Base-by-base conservation (phyloP, 208 protist species). In the Herpetomonas muscarum region DNA sequence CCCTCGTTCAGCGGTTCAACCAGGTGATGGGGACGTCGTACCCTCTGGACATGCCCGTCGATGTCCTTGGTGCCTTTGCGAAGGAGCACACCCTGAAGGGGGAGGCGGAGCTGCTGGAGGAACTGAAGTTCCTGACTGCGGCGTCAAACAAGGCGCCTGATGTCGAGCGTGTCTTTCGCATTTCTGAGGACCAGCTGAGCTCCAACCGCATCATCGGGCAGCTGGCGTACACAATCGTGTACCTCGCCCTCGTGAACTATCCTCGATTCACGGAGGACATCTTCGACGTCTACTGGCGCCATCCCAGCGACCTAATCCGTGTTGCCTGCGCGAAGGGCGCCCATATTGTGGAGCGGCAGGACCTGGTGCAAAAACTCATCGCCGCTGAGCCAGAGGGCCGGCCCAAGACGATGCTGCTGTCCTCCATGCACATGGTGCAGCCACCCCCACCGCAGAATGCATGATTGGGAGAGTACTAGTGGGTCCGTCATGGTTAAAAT, bases 1-100 rank as follows among this genome's bases (percentile, higher is more conserved):
- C 85, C 2, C 70, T 95, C 9, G 78, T 94, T 47, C 79, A 92
- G 55, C 81, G 90, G n/a, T 96, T 90, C 55, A 97, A 97, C 53
- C 55, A 78, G 42, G 77, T 93, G 19, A 90, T 96, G 75, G 79
- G 82, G 2, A 93, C 90, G 0, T 79, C 83, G 39, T 96, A 90
- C 61, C 90, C 93, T 9, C 57, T 90, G 10, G 72, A 92, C 68
- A 89, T 81, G 26, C 93, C 93, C 13, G 79, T 96, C 17, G 93
- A 97, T 72, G 90, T 96, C 3, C 74, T 95, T 21, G 82, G 73
- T 44, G 69, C 87, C 19, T 81, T 96, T 29, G 79, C 81, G 6
- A 65, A 74, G 31, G 79, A 94, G 52, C 66, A 53, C 37, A 74
- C 66, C 2, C 56, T 88, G n/a, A 94, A 94, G 47, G 64, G 75